phyloP scores from a whole-genome alignment of 2,329 filamentous ascomycete species.

The Talaromyces marneffei region DNA sequence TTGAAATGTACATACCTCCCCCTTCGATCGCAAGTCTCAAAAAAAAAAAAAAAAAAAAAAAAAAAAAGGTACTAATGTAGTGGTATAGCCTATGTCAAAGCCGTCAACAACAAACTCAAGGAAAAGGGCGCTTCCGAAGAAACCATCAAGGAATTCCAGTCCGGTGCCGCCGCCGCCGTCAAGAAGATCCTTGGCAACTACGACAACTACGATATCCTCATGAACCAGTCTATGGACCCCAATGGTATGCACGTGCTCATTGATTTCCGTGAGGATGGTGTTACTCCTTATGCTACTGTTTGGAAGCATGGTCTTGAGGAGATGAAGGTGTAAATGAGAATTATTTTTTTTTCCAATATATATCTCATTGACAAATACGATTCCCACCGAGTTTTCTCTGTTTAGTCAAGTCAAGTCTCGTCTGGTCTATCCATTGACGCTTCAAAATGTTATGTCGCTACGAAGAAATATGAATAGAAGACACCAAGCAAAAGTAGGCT shows the following conservation, averaged over 20 bases:
- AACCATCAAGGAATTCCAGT: conserved; percentile 72
- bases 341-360: not conserved
- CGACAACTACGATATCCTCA: conserved; percentile 94
- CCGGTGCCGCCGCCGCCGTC: conserved; percentile 64
- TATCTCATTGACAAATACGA: not conserved
- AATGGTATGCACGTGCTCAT: conserved; percentile 92
- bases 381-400: not conserved
- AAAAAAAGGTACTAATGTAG: conserved; percentile 7
- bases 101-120: conserved; percentile 66
- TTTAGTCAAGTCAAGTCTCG: not conserved
- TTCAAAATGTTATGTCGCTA: conserved; percentile 14
- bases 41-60: no score
- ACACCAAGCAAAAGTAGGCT: not conserved
- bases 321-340: conserved; percentile 73
- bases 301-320: conserved; percentile 92
- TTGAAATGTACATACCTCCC: conserved; percentile 64
- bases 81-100: conserved; percentile 77
- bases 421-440: conserved; percentile 5
- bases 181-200: conserved; percentile 86
- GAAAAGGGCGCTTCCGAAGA: conserved; percentile 57
- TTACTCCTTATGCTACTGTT: conserved; percentile 80
- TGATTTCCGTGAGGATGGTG: conserved; percentile 95
- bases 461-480: conserved; percentile 21
- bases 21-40: not conserved
- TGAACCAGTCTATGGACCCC: conserved; percentile 85